Percentiles rank a stretch among this genome's conserved stretches.
phyloP scores from a whole-genome alignment of 75 land plant genomes.

The Cupressus sempervirens region DNA sequence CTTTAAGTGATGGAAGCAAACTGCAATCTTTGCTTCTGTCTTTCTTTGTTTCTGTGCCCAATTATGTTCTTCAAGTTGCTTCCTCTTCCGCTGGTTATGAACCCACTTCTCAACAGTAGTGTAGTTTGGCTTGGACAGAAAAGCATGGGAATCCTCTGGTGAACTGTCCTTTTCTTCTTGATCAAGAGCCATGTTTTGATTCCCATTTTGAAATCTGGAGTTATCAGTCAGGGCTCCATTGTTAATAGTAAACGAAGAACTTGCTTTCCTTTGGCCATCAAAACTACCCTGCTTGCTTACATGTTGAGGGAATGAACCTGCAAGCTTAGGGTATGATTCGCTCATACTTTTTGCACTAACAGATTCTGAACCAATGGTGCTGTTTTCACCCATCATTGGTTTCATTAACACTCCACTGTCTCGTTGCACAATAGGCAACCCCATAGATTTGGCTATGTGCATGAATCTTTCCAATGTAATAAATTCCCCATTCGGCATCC shows the following conservation, averaged over 20 bases:
- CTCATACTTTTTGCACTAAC: background rate
- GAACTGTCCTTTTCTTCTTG: constrained; percentile 35
- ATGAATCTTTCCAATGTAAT: constrained; percentile 9
- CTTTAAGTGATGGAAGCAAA: constrained; percentile 29
- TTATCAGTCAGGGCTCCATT: background rate
- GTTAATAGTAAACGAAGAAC: background rate
- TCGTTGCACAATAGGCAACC: background rate
- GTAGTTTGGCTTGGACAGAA: constrained; percentile 47
- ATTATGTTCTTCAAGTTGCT: constrained; percentile 48
- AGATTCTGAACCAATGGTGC: constrained; percentile 5
- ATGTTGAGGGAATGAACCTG: background rate
- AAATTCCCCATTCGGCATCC: constrained; percentile 36
- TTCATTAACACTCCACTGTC: background rate
- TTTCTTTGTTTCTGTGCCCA: constrained; percentile 79
- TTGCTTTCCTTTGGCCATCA: constrained; percentile 1
- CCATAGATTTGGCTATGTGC: constrained; percentile 16
- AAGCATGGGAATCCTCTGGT: constrained; percentile 12
- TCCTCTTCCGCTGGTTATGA: constrained; percentile 63
- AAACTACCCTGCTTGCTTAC: constrained; percentile 2
- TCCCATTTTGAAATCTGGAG: constrained; percentile 8
- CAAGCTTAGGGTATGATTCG: background rate
- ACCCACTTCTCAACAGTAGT: constrained; percentile 91
- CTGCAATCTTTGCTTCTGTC: constrained; percentile 60
- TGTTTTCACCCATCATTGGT: constrained; percentile 10
- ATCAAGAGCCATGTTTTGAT: constrained; percentile 13